Percentiles rank a stretch among this genome's conserved stretches.
Evolutionary conservation across 192 early-diverging fungal species (phyloP).

Genomic region (Haplosporangium gracile): DNA sequence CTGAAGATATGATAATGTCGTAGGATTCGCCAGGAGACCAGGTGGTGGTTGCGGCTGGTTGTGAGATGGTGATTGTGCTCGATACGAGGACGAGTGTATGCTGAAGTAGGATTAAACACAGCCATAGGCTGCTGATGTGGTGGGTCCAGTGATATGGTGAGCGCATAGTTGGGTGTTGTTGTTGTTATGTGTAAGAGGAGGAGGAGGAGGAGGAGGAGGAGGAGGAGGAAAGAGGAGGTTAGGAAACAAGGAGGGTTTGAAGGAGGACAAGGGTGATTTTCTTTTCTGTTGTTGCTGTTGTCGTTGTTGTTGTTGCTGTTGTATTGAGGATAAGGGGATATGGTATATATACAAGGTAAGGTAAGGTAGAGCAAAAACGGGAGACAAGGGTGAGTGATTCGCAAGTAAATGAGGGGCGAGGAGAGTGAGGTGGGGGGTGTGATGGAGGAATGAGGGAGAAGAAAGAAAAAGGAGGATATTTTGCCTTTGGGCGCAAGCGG

Average conservation of each 20-base stretch:
- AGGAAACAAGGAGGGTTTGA: not conserved
- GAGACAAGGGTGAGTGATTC: no score
- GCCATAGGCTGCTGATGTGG: not conserved
- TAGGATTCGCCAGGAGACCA: constrained; percentile 32
- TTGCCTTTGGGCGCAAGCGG: no score
- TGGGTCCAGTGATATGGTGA: not conserved
- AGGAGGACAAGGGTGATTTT: not conserved
- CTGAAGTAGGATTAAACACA: not conserved
- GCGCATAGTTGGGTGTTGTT: not conserved
- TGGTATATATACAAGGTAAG: no score
- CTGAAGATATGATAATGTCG: constrained; percentile 14
- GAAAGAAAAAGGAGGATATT: not conserved
- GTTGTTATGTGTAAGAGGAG: not conserved
- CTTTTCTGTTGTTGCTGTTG: not conserved
- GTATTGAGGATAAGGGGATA: no score
- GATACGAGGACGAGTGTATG: not conserved
- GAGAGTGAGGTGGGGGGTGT: no score
- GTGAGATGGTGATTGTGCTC: constrained; percentile 9
- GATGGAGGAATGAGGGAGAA: not conserved
- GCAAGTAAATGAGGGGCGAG: no score
- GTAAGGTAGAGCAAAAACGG: no score
- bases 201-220: not conserved
- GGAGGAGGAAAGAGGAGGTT: not conserved
- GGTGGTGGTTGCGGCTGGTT: constrained; percentile 4
- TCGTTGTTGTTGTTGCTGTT: not conserved